Evolutionary conservation across 2,329 filamentous ascomycete species (phyloP).

Genomic region (Aureobasidium melanogenum): DNA sequence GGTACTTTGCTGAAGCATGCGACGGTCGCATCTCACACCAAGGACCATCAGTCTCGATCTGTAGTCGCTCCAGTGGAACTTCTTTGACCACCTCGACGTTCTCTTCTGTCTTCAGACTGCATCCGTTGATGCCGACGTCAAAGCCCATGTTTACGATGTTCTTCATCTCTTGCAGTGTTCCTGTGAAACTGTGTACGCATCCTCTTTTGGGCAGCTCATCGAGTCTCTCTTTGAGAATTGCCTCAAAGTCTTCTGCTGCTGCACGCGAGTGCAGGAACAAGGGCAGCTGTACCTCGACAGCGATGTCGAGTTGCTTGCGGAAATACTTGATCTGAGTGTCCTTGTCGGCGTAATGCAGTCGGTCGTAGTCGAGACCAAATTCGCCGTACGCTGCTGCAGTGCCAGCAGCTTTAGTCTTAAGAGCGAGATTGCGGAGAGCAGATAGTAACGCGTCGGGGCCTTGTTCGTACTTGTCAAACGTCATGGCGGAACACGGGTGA

Average conservation of each 20-base stretch:
- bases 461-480: slow-evolving; percentile 59
- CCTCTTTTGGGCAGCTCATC: slow-evolving; percentile 54
- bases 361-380: slow-evolving; percentile 93
- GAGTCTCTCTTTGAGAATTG: slow-evolving; percentile 50
- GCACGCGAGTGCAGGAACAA: slow-evolving; percentile 89
- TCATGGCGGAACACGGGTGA: slow-evolving; percentile 78
- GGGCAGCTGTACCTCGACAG: slow-evolving; percentile 67
- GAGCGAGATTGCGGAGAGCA: slow-evolving; percentile 56
- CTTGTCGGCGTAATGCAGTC: slow-evolving; percentile 71
- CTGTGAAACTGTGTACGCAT: slow-evolving; percentile 92
- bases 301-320: slow-evolving; percentile 69
- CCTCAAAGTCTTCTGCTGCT: slow-evolving; percentile 75
- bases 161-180: slow-evolving; percentile 73
- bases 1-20: slow-evolving; percentile 73
- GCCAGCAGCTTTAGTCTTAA: slow-evolving; percentile 46
- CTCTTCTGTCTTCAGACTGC: slow-evolving; percentile 87
- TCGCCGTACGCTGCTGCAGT: slow-evolving; percentile 80
- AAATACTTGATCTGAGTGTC: slow-evolving; percentile 80
- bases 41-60: slow-evolving; percentile 94
- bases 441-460: slow-evolving; percentile 47
- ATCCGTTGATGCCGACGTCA: slow-evolving; percentile 93
- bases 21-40: slow-evolving; percentile 91
- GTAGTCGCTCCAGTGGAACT: slow-evolving; percentile 69
- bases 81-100: slow-evolving; percentile 78
- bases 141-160: slow-evolving; percentile 72